A percentile compares a stretch with the other conserved stretches of the same genome.
Evolutionary conservation across 1,284 basidiomycete species (phyloP).

Genomic region (Microbotryum lychnidis-dioicae): DNA sequence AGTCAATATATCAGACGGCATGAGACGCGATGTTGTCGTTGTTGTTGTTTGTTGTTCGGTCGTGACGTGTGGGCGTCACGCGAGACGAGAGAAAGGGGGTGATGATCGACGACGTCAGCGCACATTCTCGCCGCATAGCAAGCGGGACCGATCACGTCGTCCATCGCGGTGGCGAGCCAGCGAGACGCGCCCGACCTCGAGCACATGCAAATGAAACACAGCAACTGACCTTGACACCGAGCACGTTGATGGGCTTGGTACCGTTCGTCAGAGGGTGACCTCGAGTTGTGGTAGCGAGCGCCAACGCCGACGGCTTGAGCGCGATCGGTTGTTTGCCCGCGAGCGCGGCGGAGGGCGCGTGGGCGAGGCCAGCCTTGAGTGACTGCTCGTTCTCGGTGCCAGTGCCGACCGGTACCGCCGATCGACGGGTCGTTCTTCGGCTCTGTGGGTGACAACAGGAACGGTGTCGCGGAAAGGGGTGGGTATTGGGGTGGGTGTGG

Average conservation of each 20-base stretch:
- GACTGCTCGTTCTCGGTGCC: slow-evolving; percentile 29
- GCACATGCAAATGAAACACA: neutral
- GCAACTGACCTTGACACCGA: slow-evolving; percentile 20
- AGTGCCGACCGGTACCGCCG: slow-evolving; percentile 12
- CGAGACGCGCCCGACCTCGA: neutral
- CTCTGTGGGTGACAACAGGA: slow-evolving; percentile 12
- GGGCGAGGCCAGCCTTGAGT: neutral
- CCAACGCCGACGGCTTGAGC: neutral
- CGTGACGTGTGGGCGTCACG: neutral
- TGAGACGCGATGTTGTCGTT: neutral
- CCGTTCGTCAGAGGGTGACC: neutral
- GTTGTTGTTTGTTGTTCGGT: neutral
- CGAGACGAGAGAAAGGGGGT: neutral
- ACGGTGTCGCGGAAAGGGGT: no score
- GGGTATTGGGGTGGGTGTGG: no score
- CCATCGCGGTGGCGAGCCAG: neutral
- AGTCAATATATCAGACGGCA: neutral
- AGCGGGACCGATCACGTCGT: neutral
- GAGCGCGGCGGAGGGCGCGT: neutral
- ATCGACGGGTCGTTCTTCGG: slow-evolving; percentile 27
- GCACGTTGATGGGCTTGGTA: neutral
- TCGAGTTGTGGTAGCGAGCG: neutral
- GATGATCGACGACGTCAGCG: neutral
- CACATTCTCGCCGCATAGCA: neutral
- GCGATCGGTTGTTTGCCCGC: slow-evolving; percentile 5